Conservation (phyloP, 2,329 filamentous ascomycete genomes). For the Clonostachys rhizophaga region DNA sequence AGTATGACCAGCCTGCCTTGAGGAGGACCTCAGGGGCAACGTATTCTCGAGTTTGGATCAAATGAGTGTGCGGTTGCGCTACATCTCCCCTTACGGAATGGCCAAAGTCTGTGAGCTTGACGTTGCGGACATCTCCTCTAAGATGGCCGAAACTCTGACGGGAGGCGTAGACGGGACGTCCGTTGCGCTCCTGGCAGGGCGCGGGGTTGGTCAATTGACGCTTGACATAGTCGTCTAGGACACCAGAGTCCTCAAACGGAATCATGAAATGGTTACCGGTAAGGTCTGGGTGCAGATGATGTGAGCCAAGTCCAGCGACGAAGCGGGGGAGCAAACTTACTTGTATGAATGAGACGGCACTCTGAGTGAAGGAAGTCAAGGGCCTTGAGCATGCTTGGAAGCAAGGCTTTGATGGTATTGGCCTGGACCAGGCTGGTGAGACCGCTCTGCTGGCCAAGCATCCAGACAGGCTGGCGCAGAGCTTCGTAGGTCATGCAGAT, state of each 20-base stretch:
- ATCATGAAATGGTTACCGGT: conserved; percentile 16
- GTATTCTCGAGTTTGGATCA: conserved; percentile 20
- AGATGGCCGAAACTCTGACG: conserved; percentile 11
- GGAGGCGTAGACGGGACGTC: conserved; percentile 13
- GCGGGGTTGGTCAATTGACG: conserved; percentile 14
- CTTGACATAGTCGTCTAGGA: conserved; percentile 13
- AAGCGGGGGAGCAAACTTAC: conserved; percentile 11
- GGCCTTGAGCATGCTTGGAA: conserved; percentile 26
- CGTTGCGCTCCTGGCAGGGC: conserved; percentile 10
- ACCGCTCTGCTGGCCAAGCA: conserved; percentile 13
- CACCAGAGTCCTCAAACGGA: conserved; percentile 12
- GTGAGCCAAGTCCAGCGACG: not conserved
- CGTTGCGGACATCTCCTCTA: conserved; percentile 6
- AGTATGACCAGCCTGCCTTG: conserved; percentile 18
- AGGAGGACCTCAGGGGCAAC: conserved; percentile 21
- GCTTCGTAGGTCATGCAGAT: conserved; percentile 14
- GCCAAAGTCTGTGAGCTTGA: conserved; percentile 20
- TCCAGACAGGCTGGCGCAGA: conserved; percentile 15
- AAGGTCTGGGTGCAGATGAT: conserved; percentile 8
- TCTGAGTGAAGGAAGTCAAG: conserved; percentile 33
- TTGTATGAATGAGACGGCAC: conserved; percentile 32
- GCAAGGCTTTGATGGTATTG: conserved; percentile 11
- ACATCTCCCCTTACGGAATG: conserved; percentile 14
- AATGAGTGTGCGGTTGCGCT: conserved; percentile 9
- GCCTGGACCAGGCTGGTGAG: conserved; percentile 10